phyloP scores from a whole-genome alignment of 2,329 filamentous ascomycete genomes.

The Metarhizium album region DNA sequence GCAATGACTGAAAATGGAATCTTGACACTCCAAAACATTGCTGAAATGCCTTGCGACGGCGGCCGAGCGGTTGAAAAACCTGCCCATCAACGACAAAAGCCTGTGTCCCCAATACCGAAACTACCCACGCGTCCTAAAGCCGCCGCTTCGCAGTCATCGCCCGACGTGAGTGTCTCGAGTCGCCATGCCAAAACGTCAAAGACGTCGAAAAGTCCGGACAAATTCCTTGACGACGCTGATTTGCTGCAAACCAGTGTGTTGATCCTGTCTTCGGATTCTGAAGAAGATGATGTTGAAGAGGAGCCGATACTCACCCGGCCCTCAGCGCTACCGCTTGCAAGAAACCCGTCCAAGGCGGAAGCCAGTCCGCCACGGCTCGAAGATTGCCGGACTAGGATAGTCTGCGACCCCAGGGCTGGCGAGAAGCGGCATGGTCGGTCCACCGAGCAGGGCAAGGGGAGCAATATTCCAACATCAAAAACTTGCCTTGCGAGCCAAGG shows the following conservation, averaged over 20 bases:
- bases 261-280: conserved; percentile 47
- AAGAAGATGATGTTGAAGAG: conserved; percentile 28
- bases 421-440: conserved; percentile 6
- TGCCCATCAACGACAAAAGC: not conserved
- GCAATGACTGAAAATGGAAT: not conserved
- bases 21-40: not conserved
- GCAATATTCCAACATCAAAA: conserved; percentile 29
- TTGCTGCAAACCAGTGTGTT: conserved; percentile 44
- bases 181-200: conserved; percentile 44
- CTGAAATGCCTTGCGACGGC: not conserved
- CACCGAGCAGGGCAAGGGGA: conserved; percentile 26
- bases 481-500: conserved; percentile 33
- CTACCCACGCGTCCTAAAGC: conserved; percentile 8
- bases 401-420: conserved; percentile 6
- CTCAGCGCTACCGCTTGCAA: not conserved
- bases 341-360: not conserved
- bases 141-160: conserved; percentile 20
- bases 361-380: conserved; percentile 6
- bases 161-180: conserved; percentile 40
- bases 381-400: conserved; percentile 6
- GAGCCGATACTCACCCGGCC: conserved; percentile 5
- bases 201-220: conserved; percentile 35
- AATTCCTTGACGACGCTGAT: conserved; percentile 38
- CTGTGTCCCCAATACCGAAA: conserved; percentile 13
- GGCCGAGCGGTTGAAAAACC: not conserved